phyloP scores from a whole-genome alignment of 2,329 filamentous ascomycete genomes.

The Aspergillus calidoustus region DNA sequence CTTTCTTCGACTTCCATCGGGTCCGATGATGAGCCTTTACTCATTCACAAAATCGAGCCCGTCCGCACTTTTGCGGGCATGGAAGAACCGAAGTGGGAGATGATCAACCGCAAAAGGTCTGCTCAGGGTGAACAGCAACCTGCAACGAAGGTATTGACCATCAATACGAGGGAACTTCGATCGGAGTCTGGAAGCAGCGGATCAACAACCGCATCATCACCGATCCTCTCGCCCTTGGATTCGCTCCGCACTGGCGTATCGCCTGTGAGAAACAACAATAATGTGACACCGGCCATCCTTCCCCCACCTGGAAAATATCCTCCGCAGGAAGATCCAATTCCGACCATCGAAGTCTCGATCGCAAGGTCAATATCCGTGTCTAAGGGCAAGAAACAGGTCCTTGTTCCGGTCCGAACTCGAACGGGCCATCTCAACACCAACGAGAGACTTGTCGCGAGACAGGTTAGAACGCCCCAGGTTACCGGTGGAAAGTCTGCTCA shows the following conservation, averaged over 20 bases:
- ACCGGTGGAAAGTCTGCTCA: constrained; percentile 35
- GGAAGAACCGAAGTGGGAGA: constrained; percentile 32
- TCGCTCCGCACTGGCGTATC: neutral
- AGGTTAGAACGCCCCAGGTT: constrained; percentile 33
- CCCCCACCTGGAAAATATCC: constrained; percentile 25
- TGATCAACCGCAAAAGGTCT: constrained; percentile 23
- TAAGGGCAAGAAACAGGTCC: constrained; percentile 38
- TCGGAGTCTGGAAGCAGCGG: constrained; percentile 18
- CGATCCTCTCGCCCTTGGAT: constrained; percentile 22
- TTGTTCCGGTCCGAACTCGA: constrained; percentile 40
- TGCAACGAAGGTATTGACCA: constrained; percentile 12
- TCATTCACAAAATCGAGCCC: constrained; percentile 24
- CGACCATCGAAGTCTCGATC: constrained; percentile 41
- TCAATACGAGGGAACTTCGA: constrained; percentile 23
- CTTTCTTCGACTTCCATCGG: constrained; percentile 22
- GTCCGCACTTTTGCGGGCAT: constrained; percentile 23
- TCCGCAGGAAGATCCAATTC: constrained; percentile 22
- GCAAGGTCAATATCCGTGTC: constrained; percentile 46
- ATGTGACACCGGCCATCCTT: constrained; percentile 21
- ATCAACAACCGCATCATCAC: constrained; percentile 22
- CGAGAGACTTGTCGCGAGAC: constrained; percentile 36
- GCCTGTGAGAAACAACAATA: neutral
- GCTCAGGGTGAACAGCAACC: constrained; percentile 8
- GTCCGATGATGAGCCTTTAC: constrained; percentile 22
- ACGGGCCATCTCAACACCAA: constrained; percentile 30